phyloP scores from a whole-genome alignment of 495 filamentous ascomycete species.

The Aspergillus heteromorphus region DNA sequence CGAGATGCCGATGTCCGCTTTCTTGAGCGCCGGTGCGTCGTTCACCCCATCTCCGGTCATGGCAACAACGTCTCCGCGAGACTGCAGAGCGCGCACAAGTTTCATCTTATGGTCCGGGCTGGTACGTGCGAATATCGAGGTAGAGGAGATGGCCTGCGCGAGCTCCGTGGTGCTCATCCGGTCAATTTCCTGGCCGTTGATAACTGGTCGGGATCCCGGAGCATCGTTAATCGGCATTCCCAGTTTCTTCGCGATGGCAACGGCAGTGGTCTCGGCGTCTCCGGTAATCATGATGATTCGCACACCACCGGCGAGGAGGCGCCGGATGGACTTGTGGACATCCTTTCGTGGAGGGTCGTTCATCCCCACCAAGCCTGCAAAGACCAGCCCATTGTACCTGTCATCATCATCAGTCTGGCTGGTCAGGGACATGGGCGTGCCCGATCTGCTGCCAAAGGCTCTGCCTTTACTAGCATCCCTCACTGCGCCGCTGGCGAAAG shows the following conservation, averaged over 20 bases:
- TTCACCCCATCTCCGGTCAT: constrained; percentile 99
- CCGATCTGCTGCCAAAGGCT: constrained; percentile 39
- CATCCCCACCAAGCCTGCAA: constrained; percentile 93
- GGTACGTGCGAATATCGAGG: constrained; percentile 91
- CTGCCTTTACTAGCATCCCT: constrained; percentile 28
- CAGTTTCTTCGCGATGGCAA: constrained; percentile 87
- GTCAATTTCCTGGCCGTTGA: constrained; percentile 87
- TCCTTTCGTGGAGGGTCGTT: constrained; percentile 88
- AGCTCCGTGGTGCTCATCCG: constrained; percentile 81
- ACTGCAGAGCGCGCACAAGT: constrained; percentile 85
- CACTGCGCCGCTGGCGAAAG: constrained; percentile 74
- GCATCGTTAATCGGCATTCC: constrained; percentile 70
- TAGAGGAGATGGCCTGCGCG: constrained; percentile 73
- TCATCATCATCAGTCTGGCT: constrained; percentile 57
- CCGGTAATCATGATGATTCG: constrained; percentile 99
- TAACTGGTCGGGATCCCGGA: constrained; percentile 55
- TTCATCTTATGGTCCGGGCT: constrained; percentile 98
- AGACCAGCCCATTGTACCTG: constrained; percentile 73
- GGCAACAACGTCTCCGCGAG: constrained; percentile 91
- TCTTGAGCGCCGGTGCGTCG: constrained; percentile 93
- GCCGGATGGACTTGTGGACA: constrained; percentile 82
- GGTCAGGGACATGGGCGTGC: constrained; percentile 43
- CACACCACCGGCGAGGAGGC: constrained; percentile 87
- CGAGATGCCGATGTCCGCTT: constrained; percentile 94
- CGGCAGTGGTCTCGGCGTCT: constrained; percentile 87